Percentiles rank a stretch among this genome's conserved stretches.
Evolutionary conservation across 345 rosid genomes (phyloP).

Genomic region (Eucalyptus camaldulensis): DNA sequence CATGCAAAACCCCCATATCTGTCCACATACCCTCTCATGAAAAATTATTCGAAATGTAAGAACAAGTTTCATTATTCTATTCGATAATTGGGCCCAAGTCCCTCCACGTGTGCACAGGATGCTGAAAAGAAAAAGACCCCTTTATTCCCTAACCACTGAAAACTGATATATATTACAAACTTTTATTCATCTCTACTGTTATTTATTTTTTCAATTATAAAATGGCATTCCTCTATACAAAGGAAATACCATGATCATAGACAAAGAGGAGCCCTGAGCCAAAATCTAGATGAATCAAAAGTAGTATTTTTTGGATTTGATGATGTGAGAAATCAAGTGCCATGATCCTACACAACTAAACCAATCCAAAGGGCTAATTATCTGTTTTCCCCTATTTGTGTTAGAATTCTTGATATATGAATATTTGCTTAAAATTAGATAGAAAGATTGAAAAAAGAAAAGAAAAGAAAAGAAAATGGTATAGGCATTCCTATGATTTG

Average conservation of each 20-base stretch:
- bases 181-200: background rate
- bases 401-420: background rate
- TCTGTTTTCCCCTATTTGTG: background rate
- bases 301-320: background rate
- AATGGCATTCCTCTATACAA: background rate
- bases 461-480: background rate
- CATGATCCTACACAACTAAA: background rate
- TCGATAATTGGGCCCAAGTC: background rate
- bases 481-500: background rate
- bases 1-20: background rate
- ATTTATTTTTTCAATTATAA: background rate
- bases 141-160: background rate
- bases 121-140: background rate
- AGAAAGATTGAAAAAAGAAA: background rate
- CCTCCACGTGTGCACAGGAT: background rate
- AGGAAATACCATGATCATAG: background rate
- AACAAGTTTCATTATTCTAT: background rate
- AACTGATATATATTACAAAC: background rate
- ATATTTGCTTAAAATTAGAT: background rate
- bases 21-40: background rate
- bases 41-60: background rate
- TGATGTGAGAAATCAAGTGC: background rate
- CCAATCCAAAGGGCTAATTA: background rate
- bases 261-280: background rate
- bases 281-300: background rate